phyloP scores from a whole-genome alignment of 345 rosid species.

The Melaleuca alternifolia region DNA sequence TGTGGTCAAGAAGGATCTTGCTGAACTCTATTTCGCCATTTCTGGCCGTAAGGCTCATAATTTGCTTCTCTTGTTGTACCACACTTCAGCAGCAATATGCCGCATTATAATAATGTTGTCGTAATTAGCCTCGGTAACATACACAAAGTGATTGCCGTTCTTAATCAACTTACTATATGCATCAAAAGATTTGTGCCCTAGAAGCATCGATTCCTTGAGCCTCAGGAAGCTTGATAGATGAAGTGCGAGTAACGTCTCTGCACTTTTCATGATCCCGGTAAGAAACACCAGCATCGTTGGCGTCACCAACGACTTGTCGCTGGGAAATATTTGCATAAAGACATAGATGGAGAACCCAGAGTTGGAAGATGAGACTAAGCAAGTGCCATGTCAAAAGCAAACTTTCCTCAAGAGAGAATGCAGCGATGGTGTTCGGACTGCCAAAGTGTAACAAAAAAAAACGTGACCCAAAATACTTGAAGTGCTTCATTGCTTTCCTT shows the following conservation, averaged over 20 bases:
- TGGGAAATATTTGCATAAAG: background rate
- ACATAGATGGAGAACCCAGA: background rate
- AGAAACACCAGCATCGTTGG: rapidly evolving
- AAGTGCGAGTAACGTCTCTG: background rate
- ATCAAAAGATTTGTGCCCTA: background rate
- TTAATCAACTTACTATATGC: background rate
- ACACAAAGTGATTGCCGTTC: background rate
- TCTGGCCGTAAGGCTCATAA: too few species aligned
- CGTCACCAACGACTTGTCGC: rapidly evolving
- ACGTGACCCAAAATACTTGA: rapidly evolving
- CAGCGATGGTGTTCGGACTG: rapidly evolving
- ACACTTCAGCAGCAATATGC: too few species aligned
- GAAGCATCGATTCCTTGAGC: background rate
- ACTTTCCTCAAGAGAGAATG: rapidly evolving
- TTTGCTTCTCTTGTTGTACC: too few species aligned
- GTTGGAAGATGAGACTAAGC: background rate
- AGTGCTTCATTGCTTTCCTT: too few species aligned
- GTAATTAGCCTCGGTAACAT: too few species aligned
- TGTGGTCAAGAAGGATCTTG: background rate
- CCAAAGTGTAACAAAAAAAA: background rate
- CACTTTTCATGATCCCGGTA: rapidly evolving
- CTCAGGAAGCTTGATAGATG: background rate
- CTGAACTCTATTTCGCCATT: too few species aligned
- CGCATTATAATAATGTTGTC: too few species aligned
- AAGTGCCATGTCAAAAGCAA: background rate